Base-by-base conservation (phyloP, 2,329 filamentous ascomycete genomes). In the Tolypocladium paradoxum region DNA sequence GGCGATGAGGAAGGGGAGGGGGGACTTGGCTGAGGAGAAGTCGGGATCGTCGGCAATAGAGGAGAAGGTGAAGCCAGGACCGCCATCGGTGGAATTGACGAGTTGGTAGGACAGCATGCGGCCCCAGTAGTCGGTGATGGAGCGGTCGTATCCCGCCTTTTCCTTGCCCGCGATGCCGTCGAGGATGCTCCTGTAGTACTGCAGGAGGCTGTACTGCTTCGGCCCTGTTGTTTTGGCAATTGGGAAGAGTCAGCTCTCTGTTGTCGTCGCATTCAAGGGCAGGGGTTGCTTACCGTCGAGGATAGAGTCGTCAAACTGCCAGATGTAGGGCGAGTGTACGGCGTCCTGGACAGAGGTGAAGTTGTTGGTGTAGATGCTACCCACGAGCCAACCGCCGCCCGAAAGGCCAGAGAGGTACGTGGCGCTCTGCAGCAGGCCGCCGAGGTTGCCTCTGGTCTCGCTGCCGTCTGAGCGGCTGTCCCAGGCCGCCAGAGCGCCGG, bases 71-170 rank as follows among this genome's bases (percentile, higher is more conserved):
- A 86, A 90, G 16, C 74, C 76, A 16, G 85, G 82, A 0, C 88
- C 90, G 38, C 90, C 91, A 56, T 87, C 71, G 1, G 76, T 77
- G 6, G 81, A 86, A 64, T 92, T 87, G 65, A 96, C 79, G 48
- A 96, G 78, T 70, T 96, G 90, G 69, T 87, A 95, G 1, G 85
- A 85, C n/a, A 96, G 76, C 48, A 88, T 88, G 54, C 90, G 85
- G 31, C 88, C 88, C 86, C 90, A 95, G 68, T 90, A 90, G 71
- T 96, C 91, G 0, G 91, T 96, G 54, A 96, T 76, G 9, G 88
- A 87, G 4, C 79, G 81, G 36, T 74, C 64, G 57, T 68, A 75
- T 22, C 71, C 72, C 9, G 69, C 69, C 27, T 69, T 62, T n/a
- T 65, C 61, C 64, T 75, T 75, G 54, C 57, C 59, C 1, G 58